Conservation (phyloP, 192 early-diverging fungal species). For the Ambispora gerdemannii region DNA sequence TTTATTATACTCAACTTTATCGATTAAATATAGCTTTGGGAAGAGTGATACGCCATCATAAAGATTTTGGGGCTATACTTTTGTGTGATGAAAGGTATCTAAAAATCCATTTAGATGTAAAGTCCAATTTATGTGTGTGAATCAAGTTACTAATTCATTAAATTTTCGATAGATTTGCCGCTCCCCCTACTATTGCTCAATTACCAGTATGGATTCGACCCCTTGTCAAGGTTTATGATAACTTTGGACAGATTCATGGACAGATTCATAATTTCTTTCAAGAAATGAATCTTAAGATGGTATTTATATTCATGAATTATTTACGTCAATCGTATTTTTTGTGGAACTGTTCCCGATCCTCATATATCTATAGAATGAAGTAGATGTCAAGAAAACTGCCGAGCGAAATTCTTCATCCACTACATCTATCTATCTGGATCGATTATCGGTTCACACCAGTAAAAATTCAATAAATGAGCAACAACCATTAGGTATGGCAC, state of each 20-base stretch:
- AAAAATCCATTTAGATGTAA: background rate
- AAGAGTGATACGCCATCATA: conserved; percentile 56
- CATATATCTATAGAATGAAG: background rate
- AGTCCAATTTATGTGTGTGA: background rate
- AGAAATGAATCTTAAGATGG: background rate
- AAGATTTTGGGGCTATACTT: conserved; percentile 63
- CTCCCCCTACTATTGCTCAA: background rate
- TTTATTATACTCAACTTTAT: no score
- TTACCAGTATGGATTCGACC: background rate
- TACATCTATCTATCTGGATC: background rate
- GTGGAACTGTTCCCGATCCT: background rate
- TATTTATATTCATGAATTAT: background rate
- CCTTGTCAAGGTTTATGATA: background rate
- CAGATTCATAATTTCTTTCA: background rate
- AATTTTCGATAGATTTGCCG: background rate
- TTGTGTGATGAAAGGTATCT: conserved; percentile 7
- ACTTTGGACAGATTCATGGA: background rate
- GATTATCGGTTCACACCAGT: background rate
- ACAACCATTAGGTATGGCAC: background rate
- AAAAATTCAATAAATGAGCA: background rate
- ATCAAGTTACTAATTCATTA: background rate
- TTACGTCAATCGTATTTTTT: background rate
- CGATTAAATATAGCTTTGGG: conserved; percentile 38
- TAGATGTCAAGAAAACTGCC: no score
- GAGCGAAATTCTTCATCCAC: no score